A percentile compares a stretch with the other conserved stretches of the same genome.
phyloP scores from a whole-genome alignment of 2,329 filamentous ascomycete genomes.

The Ceratocystis alfenasii region DNA sequence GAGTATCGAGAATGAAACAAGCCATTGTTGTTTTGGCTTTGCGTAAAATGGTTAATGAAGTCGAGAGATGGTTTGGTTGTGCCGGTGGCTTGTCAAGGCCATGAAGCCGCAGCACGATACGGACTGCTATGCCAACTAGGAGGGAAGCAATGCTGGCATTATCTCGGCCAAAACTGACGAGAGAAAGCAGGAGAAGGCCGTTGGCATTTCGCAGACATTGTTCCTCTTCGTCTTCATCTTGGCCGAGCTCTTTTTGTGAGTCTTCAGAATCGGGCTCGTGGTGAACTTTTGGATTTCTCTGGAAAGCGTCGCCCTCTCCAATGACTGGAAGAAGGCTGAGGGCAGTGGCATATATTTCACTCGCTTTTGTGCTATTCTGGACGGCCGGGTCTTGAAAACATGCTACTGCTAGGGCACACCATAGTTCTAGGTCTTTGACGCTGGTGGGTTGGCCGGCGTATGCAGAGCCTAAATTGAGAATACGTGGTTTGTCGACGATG shows the following conservation, averaged over 20 bases:
- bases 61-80: conserved; percentile 10
- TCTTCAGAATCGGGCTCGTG: neutral
- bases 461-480: conserved; percentile 38
- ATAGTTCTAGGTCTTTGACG: conserved; percentile 45
- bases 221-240: conserved; percentile 38
- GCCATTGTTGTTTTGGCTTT: conserved; percentile 32
- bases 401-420: conserved; percentile 47
- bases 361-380: conserved; percentile 25
- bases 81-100: conserved; percentile 5
- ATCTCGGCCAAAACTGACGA: conserved; percentile 50
- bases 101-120: conserved; percentile 30
- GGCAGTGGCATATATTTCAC: conserved; percentile 40
- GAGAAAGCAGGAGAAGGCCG: conserved; percentile 45
- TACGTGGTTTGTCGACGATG: conserved; percentile 53
- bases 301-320: conserved; percentile 10
- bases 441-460: conserved; percentile 33
- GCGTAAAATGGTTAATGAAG: conserved; percentile 24
- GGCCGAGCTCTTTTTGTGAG: neutral
- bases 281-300: neutral
- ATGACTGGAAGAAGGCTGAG: conserved; percentile 35
- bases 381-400: conserved; percentile 39
- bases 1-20: conserved; percentile 51
- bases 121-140: conserved; percentile 51
- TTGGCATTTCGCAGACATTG: conserved; percentile 29
- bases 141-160: conserved; percentile 50